phyloP scores from a whole-genome alignment of 2,329 filamentous ascomycete species.

The Metarhizium humberi region DNA sequence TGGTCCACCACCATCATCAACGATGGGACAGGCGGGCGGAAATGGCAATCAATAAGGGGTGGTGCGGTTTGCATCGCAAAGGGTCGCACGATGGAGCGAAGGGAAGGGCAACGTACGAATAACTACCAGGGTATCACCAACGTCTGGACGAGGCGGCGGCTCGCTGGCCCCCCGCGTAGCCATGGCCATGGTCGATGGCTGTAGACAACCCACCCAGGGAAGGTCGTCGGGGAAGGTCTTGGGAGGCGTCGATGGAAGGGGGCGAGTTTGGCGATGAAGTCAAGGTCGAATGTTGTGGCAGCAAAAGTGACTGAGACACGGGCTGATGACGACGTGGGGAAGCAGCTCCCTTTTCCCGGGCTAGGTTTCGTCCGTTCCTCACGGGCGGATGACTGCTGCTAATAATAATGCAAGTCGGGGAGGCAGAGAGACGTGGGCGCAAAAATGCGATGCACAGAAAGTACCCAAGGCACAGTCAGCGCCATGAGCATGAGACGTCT shows the following conservation, averaged over 20 bases:
- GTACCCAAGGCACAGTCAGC: neutral
- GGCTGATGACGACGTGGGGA: neutral
- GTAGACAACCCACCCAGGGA: slow-evolving; percentile 1
- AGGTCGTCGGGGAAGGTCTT: neutral
- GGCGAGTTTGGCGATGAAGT: neutral
- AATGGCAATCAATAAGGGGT: neutral
- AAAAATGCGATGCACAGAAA: neutral
- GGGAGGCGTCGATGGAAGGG: neutral
- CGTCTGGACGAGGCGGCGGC: slow-evolving; percentile 39
- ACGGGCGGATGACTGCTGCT: neutral
- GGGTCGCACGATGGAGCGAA: slow-evolving; percentile 14
- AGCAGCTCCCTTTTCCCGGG: neutral
- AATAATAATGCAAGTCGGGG: neutral
- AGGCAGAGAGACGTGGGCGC: neutral
- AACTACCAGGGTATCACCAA: slow-evolving; percentile 60
- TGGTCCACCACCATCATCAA: neutral
- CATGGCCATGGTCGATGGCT: slow-evolving; percentile 22
- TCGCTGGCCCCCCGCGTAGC: slow-evolving; percentile 30
- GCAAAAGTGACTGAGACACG: neutral
- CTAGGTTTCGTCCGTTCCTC: too few species aligned
- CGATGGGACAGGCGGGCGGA: neutral
- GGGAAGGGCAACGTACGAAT: slow-evolving; percentile 48
- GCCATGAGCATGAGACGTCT: neutral
- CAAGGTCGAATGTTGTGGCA: neutral
- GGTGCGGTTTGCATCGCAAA: neutral